Conservation (phyloP, 2,329 filamentous ascomycete species). For the Plectosphaerella cucumerina region DNA sequence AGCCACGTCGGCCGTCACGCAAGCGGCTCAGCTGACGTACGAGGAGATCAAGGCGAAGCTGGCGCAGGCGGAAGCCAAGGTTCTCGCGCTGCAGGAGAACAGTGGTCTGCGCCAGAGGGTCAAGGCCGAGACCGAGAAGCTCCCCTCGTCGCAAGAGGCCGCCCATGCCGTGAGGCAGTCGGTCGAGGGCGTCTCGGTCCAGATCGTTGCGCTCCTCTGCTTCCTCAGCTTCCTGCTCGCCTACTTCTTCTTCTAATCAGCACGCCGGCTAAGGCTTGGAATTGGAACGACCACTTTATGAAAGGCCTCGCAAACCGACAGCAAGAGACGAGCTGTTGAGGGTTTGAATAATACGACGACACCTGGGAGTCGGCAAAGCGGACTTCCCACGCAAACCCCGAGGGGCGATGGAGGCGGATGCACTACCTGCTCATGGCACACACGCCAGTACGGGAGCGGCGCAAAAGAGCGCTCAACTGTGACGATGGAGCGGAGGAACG, state of each 20-base stretch:
- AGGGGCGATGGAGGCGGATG: no score
- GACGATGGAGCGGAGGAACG: no score
- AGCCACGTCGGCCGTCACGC: constrained; percentile 45
- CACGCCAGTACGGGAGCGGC: no score
- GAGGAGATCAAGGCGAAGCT: constrained; percentile 71
- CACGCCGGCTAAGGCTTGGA: not conserved
- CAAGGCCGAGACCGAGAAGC: constrained; percentile 49
- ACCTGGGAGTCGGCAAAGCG: no score
- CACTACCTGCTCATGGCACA: no score
- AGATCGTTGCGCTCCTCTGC: constrained; percentile 79
- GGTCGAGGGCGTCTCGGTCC: constrained; percentile 76
- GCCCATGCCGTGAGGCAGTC: constrained; percentile 53
- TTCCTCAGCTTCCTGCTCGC: constrained; percentile 88
- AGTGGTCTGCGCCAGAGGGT: constrained; percentile 72
- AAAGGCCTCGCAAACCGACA: no score
- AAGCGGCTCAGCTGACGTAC: constrained; percentile 31
- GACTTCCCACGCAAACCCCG: no score
- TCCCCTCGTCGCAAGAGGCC: constrained; percentile 37
- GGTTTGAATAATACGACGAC: no score
- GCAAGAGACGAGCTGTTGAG: no score
- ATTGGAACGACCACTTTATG: no score
- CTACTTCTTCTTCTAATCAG: constrained; percentile 85
- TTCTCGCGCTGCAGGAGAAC: constrained; percentile 65
- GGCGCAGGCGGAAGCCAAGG: constrained; percentile 68
- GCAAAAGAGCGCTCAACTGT: no score